A percentile compares a stretch with the other conserved stretches of the same genome.
Conservation (phyloP, 306 rosid species). For the Coriaria nepalensis region DNA sequence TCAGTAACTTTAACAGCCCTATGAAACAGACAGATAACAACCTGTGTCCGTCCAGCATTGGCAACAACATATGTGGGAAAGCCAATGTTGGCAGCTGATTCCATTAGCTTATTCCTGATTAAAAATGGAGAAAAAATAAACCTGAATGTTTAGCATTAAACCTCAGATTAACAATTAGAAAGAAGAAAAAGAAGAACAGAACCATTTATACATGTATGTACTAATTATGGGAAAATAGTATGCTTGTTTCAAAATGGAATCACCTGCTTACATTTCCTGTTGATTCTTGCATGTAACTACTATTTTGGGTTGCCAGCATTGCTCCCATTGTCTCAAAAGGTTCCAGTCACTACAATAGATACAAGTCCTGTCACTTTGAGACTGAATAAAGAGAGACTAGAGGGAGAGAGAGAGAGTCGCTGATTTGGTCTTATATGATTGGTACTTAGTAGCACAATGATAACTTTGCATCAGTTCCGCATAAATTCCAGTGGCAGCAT, state of each 20-base stretch:
- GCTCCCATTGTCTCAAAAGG: conserved; percentile 85
- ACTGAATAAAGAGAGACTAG: neutral
- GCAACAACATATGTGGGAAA: conserved; percentile 89
- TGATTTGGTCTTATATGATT: neutral
- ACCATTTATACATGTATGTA: conserved; percentile 6
- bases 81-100: conserved; percentile 62
- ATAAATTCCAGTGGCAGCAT: conserved; percentile 86
- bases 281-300: conserved; percentile 81
- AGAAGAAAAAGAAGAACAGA: conserved; percentile 7
- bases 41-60: conserved; percentile 98
- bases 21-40: conserved; percentile 1
- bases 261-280: conserved; percentile 64
- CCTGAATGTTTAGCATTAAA: neutral
- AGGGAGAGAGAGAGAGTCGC: neutral
- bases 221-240: neutral
- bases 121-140: neutral
- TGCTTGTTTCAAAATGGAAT: conserved; percentile 14
- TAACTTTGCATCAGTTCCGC: conserved; percentile 75
- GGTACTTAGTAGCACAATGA: neutral
- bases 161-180: neutral
- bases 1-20: neutral
- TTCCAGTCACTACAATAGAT: conserved; percentile 38
- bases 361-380: neutral
- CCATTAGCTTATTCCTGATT: conserved; percentile 73
- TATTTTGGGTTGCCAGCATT: conserved; percentile 76